Conservation (phyloP, 1,284 basidiomycete species). For the Pisolithus thermaeus region DNA sequence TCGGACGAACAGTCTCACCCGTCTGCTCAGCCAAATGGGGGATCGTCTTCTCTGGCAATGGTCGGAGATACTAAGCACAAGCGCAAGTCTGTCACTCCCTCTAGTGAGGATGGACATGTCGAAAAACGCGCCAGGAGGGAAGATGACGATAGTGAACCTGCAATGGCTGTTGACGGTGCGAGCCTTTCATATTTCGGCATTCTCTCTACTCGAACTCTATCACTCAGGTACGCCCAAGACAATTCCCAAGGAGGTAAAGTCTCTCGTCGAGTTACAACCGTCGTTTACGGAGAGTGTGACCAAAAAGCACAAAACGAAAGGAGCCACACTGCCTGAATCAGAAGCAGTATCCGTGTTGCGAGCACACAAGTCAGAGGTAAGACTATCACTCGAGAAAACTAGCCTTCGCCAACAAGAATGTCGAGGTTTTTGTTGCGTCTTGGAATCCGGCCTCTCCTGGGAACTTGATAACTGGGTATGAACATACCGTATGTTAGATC, state of each 20-base stretch:
- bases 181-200: not conserved
- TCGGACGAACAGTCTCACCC: conserved; percentile 23
- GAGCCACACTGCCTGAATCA: conserved; percentile 31
- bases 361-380: conserved; percentile 61
- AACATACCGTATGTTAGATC: conserved; percentile 1
- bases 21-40: conserved; percentile 18
- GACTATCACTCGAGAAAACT: conserved; percentile 5
- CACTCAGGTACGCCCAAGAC: conserved; percentile 11
- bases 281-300: conserved; percentile 10
- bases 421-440: conserved; percentile 72
- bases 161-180: conserved; percentile 33
- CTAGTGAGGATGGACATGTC: conserved; percentile 36
- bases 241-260: conserved; percentile 19
- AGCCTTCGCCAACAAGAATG: conserved; percentile 3
- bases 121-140: conserved; percentile 50
- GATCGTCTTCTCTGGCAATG: conserved; percentile 3
- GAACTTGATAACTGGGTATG: conserved; percentile 70
- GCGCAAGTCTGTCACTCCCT: conserved; percentile 44
- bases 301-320: conserved; percentile 35
- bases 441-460: conserved; percentile 68
- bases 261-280: conserved; percentile 15
- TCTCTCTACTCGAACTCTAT: not conserved
- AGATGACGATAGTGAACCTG: conserved; percentile 27
- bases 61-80: conserved; percentile 28
- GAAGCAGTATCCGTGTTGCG: conserved; percentile 45